phyloP scores from a whole-genome alignment of 2,329 filamentous ascomycete species.

The Coleophoma crateriformis region DNA sequence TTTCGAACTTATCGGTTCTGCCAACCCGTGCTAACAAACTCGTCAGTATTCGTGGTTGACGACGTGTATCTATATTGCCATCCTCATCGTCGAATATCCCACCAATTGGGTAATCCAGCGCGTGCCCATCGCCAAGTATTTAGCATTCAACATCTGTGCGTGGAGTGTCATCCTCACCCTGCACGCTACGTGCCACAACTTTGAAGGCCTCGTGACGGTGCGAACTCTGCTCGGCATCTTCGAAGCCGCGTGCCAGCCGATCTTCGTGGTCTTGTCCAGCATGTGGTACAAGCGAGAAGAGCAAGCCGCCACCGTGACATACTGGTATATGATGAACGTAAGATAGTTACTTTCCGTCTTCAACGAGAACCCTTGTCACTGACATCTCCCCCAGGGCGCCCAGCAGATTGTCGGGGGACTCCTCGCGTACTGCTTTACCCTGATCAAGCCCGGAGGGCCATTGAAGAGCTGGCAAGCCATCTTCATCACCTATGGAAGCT shows the following conservation, averaged over 20 bases:
- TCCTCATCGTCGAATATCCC: slow-evolving; percentile 8
- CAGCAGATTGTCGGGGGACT: slow-evolving; percentile 58
- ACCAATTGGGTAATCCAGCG: slow-evolving; percentile 31
- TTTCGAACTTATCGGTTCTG: not conserved
- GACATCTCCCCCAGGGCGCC: slow-evolving; percentile 32
- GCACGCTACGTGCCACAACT: slow-evolving; percentile 57
- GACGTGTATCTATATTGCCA: slow-evolving; percentile 67
- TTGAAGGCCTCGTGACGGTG: slow-evolving; percentile 53
- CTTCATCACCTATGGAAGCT: slow-evolving; percentile 38
- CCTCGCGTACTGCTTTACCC: slow-evolving; percentile 54
- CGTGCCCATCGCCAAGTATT: slow-evolving; percentile 56
- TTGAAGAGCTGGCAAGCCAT: slow-evolving; percentile 59
- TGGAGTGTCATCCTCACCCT: slow-evolving; percentile 54
- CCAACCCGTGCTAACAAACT: slow-evolving; percentile 3
- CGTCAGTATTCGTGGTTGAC: slow-evolving; percentile 64
- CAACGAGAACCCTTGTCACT: not conserved
- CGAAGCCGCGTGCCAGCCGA: slow-evolving; percentile 62
- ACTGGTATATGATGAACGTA: slow-evolving; percentile 68
- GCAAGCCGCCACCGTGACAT: slow-evolving; percentile 57
- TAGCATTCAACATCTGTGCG: slow-evolving; percentile 43
- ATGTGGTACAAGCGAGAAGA: slow-evolving; percentile 71
- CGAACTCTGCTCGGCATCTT: slow-evolving; percentile 64
- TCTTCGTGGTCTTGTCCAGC: slow-evolving; percentile 59
- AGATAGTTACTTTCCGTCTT: slow-evolving; percentile 61
- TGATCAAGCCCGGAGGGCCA: slow-evolving; percentile 40